Evolutionary conservation across 768 basidiomycete species (phyloP), one percentile per base, ranked within the genome.

Genomic region (Termitomyces titanicus): DNA sequence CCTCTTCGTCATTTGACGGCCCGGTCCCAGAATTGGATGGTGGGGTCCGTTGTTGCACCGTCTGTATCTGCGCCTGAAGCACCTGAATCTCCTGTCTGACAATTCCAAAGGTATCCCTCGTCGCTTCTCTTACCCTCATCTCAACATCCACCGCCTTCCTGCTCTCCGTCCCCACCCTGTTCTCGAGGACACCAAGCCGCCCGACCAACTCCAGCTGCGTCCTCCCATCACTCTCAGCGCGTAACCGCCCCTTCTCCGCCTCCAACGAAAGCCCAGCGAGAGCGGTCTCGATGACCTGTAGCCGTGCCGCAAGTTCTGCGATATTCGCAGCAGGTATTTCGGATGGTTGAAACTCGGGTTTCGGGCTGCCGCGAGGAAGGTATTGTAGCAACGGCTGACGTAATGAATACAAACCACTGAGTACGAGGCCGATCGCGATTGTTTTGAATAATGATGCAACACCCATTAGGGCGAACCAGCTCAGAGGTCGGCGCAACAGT

Each of bases 321-420:
- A 91, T 71, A 65, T 89, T 80, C n/a, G 78, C 75, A 1, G 83
- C 81, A 1, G 88, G 88, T 9, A 73, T 66, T 10, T 80, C 79
- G 0, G 88, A 85, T 0, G 83, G 71, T 2, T 71, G 68, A 63
- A 84, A 91, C 7, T 72, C 65, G 2, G 61, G 67, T 5, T 31
- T 13, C 10, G 39, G 40, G 10, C 42, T 34, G 4, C 63, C 52
- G 48, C 67, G 27, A 59, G 70, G 63, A 64, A 79, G 38, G 37
- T 63, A 60, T 62, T 64, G 57, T 55, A 71, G 22, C 27, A 64
- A 25, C 29, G 69, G 72, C 43, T 76, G 70, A 47, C 69, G 72
- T 18, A 83, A 67, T 15, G 72, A 63, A 63, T 72, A 77, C 74
- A 77, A 81, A 18, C 74, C 75, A 3, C 72, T 69, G 58, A 81